Base-by-base conservation (phyloP, 345 rosid genomes). In the Odontarrhena argentea region DNA sequence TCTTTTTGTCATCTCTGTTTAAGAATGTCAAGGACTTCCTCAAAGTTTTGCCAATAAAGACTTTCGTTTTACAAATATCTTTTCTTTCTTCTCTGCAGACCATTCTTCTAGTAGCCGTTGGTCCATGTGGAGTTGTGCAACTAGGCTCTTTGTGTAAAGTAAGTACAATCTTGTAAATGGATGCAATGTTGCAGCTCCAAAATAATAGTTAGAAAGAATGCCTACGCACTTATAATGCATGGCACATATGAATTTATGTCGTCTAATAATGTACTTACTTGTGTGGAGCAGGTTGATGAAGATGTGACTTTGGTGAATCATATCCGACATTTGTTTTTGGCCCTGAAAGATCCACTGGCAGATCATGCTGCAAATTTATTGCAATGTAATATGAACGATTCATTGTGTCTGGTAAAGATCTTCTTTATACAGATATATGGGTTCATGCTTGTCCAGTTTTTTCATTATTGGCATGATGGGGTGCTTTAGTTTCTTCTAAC, bases 101-200 rank as follows among this genome's bases (percentile, higher is more conserved):
- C 65, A 77, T 87, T 74, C 83, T 78, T 64, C 86, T 86, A 48
- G 81, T 86, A 38, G 85, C 96, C 74, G 88, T 86, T 69, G 84
- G 80, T 75, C 85, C 93, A 8, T 78, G 76, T 78, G 98, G 96
- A 76, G 96, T 92, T 69, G 80, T 89, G 55, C 98, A 92, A 79
- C 89, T 92, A 70, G 98, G 96, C 68, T 89, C 96, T 53, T 76
- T 82, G 55, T 72, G 62, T 68, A 78, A 85, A 70, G 98, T 92
- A 84, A 83, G 96, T 53, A 66, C 5, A n/a, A 45, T 52, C 57
- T 25, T 52, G 6, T 53, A 37, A 14, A 2, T 59, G 10, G n/a
- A 45, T 42, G 36, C 36, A 43, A 11, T 68, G 46, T 56, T 71
- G 28, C 42, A 38, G 40, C 42, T 49, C 8, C 24, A 55, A 65